These are phyloP conservation scores for Urochloa ruziziensis DNA, from an alignment of 176 grass and related monocot genomes.

Conservation along the genomic window DNA sequence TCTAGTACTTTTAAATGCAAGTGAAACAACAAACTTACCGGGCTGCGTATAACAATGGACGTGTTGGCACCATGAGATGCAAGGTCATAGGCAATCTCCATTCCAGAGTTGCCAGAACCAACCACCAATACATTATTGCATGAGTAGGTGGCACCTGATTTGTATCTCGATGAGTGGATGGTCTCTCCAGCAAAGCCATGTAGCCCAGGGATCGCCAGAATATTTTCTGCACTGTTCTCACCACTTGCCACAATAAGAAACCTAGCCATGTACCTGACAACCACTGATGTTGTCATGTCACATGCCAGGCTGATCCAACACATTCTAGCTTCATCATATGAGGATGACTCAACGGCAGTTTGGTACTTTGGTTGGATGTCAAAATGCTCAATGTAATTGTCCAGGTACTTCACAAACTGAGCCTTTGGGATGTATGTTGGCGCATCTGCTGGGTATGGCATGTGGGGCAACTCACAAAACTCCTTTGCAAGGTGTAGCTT, in stretches of 20 bases:
- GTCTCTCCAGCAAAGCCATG: neutral
- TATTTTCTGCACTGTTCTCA: neutral
- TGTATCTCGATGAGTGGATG: no score
- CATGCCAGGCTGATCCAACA: neutral
- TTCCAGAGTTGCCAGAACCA: no score
- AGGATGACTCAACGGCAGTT: neutral
- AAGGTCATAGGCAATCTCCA: no score
- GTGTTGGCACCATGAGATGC: no score
- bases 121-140: no score
- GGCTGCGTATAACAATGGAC: no score
- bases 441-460: neutral
- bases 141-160: no score
- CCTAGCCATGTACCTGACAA: neutral
- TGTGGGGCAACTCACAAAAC: slow-evolving; percentile 36
- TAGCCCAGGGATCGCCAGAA: neutral
- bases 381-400: slow-evolving; percentile 1
- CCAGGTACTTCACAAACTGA: slow-evolving; percentile 22
- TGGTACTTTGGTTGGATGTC: neutral
- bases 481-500: slow-evolving; percentile 42
- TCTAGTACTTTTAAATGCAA: no score
- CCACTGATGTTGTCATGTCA: neutral
- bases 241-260: neutral
- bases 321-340: neutral
- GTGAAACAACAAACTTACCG: no score
- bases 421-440: slow-evolving; percentile 30